Conservation (phyloP, 169 alveolate genomes). For the Plasmodium fragile region DNA sequence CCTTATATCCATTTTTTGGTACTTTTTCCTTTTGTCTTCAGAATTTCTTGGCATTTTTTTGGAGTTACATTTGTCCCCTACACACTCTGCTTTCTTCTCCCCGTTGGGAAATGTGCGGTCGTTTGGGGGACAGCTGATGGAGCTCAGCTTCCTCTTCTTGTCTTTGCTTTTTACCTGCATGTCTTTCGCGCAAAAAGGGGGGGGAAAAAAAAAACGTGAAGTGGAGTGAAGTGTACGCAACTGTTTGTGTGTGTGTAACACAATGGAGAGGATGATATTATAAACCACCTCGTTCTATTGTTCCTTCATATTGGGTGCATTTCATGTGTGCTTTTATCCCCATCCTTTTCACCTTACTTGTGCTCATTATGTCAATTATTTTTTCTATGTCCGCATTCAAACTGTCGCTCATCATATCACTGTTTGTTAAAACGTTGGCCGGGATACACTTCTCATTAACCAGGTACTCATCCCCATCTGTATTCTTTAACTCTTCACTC, state of each 20-base stretch:
- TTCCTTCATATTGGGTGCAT: neutral
- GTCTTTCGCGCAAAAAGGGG: neutral
- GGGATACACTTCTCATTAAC: neutral
- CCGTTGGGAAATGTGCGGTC: neutral
- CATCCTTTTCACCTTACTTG: constrained; percentile 22
- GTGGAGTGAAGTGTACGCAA: neutral
- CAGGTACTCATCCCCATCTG: constrained; percentile 10
- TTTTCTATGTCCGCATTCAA: constrained; percentile 37
- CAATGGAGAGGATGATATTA: neutral
- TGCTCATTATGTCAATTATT: constrained; percentile 67
- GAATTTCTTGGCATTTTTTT: constrained; percentile 2
- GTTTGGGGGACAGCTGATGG: neutral
- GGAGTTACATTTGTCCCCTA: neutral
- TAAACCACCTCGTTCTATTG: neutral
- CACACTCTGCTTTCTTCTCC: neutral
- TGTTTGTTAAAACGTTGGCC: constrained; percentile 15
- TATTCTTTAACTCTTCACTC: constrained; percentile 20
- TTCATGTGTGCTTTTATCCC: neutral
- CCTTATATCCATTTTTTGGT: constrained; percentile 73
- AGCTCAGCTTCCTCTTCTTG: constrained; percentile 45
- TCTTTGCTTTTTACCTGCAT: constrained; percentile 4
- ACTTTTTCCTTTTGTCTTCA: constrained; percentile 58
- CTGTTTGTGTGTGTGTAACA: neutral
- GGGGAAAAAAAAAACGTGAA: neutral
- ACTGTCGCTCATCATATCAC: constrained; percentile 28